A percentile compares a stretch with the other conserved stretches of the same genome.
phyloP scores from a whole-genome alignment of 371 early-diverging fungal genomes.

The Basidiobolus meristosporus region DNA sequence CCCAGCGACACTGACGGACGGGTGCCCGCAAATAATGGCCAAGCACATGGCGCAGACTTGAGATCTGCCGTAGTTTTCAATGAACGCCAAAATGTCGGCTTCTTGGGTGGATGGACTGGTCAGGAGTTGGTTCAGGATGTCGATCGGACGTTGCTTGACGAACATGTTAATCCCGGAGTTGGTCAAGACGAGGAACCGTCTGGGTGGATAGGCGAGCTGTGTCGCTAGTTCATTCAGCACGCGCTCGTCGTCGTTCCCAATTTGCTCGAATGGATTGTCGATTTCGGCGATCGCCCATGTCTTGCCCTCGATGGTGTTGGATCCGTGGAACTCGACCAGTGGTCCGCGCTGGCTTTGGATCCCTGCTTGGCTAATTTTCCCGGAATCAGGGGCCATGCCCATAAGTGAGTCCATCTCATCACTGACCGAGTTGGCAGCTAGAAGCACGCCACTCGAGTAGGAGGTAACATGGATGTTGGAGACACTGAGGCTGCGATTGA shows the following conservation, averaged over 20 bases:
- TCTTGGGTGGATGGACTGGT: constrained; percentile 10
- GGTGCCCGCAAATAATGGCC: constrained; percentile 22
- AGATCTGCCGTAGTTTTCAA: constrained; percentile 27
- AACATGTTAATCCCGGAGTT: constrained; percentile 37
- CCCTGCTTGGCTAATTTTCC: constrained; percentile 6
- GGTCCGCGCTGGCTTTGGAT: constrained; percentile 13
- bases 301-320: constrained; percentile 36
- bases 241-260: constrained; percentile 9
- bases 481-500: constrained; percentile 2
- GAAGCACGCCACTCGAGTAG: constrained; percentile 35
- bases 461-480: constrained; percentile 28
- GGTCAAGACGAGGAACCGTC: constrained; percentile 52
- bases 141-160: constrained; percentile 55
- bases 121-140: constrained; percentile 32
- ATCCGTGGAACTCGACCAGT: constrained; percentile 1
- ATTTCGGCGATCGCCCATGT: constrained; percentile 57
- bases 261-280: constrained; percentile 6
- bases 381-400: constrained; percentile 3
- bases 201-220: constrained; percentile 26
- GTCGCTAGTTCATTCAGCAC: constrained; percentile 36
- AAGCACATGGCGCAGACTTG: constrained; percentile 63
- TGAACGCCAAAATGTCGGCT: constrained; percentile 23
- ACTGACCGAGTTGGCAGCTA: constrained; percentile 31
- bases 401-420: constrained; percentile 14
- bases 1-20: constrained; percentile 1